These are phyloP conservation scores for Ilyonectria destructans DNA, from an alignment of 2,329 filamentous ascomycete genomes.

Conservation along the genomic window DNA sequence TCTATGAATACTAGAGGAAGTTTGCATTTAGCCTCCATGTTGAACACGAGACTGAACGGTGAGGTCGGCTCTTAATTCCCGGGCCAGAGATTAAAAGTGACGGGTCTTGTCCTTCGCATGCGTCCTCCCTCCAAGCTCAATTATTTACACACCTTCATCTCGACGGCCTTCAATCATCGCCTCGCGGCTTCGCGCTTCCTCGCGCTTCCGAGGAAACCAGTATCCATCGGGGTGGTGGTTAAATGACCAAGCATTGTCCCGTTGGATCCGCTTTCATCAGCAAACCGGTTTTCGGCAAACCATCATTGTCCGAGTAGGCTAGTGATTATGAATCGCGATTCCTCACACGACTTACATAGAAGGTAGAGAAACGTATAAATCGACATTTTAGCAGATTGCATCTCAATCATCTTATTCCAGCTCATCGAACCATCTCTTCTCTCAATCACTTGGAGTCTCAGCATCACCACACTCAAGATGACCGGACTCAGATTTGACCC, in stretches of 20 bases:
- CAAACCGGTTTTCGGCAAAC: neutral
- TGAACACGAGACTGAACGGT: neutral
- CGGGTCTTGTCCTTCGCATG: neutral
- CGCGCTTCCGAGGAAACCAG: neutral
- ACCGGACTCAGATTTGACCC: conserved; percentile 25
- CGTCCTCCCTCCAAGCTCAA: neutral
- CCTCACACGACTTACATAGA: neutral
- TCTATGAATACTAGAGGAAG: neutral
- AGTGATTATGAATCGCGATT: neutral
- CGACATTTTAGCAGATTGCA: no score
- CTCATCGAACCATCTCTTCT: neutral
- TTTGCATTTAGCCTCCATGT: no score
- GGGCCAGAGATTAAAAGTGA: neutral
- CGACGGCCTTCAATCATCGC: neutral
- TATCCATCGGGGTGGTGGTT: neutral
- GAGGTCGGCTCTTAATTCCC: no score
- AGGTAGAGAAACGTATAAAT: neutral
- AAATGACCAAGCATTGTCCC: neutral
- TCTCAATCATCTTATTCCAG: no score
- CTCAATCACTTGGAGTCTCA: neutral
- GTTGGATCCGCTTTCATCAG: neutral
- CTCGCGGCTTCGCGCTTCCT: neutral
- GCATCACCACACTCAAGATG: neutral
- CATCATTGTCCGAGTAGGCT: neutral
- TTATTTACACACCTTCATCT: neutral